Conservation (phyloP, 192 early-diverging fungal genomes). For the Mortierella alpina region DNA sequence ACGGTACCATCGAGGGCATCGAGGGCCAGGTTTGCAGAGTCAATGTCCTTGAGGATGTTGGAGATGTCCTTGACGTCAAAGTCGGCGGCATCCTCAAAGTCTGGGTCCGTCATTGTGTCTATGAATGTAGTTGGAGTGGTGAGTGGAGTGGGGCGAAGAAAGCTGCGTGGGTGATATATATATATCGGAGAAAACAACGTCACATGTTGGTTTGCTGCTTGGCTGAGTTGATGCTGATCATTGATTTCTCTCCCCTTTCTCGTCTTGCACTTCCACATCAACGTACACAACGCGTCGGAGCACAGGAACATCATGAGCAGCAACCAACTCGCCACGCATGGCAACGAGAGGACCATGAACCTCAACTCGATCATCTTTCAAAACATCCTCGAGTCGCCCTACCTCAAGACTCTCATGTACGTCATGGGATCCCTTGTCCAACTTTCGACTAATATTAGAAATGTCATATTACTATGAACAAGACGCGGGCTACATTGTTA, state of each 20-base stretch:
- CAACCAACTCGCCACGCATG: conserved; percentile 74
- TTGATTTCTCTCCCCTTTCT: background rate
- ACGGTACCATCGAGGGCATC: conserved; percentile 33
- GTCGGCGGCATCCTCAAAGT: conserved; percentile 35
- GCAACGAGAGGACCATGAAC: conserved; percentile 86
- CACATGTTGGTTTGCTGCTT: background rate
- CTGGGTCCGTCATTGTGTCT: conserved; percentile 36
- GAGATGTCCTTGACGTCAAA: conserved; percentile 47
- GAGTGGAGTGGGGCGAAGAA: background rate
- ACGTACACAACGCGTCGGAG: background rate
- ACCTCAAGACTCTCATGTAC: conserved; percentile 80
- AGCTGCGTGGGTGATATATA: background rate
- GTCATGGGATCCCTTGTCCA: conserved; percentile 17
- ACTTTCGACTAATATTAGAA: background rate
- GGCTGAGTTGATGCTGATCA: background rate
- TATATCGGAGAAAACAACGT: conserved; percentile 8
- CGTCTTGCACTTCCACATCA: background rate
- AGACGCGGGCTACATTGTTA: too few relatives aligned
- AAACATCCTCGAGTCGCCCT: conserved; percentile 79
- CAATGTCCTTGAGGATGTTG: conserved; percentile 48
- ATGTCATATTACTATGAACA: background rate
- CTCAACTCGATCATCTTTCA: conserved; percentile 77
- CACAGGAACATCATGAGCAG: conserved; percentile 22
- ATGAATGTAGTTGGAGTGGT: too few relatives aligned
- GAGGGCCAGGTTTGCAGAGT: conserved; percentile 32